Percentiles rank a stretch among this genome's conserved stretches.
These are phyloP conservation scores for Termitomyces sp. DNA, from an alignment of 768 basidiomycete genomes.

Conservation along the genomic window DNA sequence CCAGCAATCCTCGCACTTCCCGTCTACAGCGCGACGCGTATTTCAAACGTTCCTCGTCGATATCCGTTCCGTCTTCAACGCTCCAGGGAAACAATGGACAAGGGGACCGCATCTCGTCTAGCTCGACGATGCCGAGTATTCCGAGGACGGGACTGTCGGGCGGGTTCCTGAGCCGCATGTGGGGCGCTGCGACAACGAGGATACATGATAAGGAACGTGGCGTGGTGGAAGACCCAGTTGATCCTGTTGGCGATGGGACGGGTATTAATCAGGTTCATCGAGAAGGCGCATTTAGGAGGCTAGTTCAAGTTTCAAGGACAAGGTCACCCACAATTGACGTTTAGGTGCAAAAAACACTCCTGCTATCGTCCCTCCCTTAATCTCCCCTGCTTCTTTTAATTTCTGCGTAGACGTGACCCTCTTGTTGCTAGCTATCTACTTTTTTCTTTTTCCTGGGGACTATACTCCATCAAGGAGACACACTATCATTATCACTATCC, in stretches of 20 bases:
- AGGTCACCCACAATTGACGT: conserved; percentile 12
- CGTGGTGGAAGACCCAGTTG: conserved; percentile 5
- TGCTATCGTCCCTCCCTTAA: conserved; percentile 6
- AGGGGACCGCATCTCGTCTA: conserved; percentile 18
- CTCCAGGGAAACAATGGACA: not conserved
- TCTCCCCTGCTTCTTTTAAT: conserved; percentile 9
- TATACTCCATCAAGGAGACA: conserved; percentile 3
- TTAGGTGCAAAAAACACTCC: not conserved
- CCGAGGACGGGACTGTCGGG: conserved; percentile 27
- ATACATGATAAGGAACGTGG: conserved; percentile 19
- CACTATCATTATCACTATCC: conserved; percentile 17
- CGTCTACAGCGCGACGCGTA: conserved; percentile 7
- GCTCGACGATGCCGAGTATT: conserved; percentile 34
- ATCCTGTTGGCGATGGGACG: conserved; percentile 13
- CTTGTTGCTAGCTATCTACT: conserved; percentile 20
- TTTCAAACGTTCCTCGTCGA: conserved; percentile 21
- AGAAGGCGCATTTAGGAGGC: conserved; percentile 22
- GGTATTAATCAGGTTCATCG: conserved; percentile 15
- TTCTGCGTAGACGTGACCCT: not conserved
- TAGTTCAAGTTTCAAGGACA: conserved; percentile 24
- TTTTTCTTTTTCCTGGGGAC: conserved; percentile 4
- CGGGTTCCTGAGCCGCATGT: conserved; percentile 68
- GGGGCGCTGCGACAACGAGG: conserved; percentile 49
- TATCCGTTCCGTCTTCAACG: conserved; percentile 6
- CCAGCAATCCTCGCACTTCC: conserved; percentile 6